A percentile compares a stretch with the other conserved stretches of the same genome.
These are phyloP conservation scores for Termitomyces sp. DNA, from an alignment of 768 basidiomycete species.

Conservation along the genomic window DNA sequence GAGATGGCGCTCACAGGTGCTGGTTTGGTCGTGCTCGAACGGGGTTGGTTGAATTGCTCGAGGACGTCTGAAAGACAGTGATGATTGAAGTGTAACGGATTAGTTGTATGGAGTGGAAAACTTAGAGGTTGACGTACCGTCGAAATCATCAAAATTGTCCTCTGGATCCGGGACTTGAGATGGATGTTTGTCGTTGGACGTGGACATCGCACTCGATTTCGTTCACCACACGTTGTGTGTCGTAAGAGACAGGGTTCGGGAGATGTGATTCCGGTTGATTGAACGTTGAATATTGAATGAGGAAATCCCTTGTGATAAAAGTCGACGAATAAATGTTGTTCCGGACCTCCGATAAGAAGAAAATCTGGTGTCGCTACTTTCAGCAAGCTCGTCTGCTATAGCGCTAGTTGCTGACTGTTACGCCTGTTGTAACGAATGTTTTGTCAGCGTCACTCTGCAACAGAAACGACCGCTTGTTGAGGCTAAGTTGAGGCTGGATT, in stretches of 20 bases:
- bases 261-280: neutral
- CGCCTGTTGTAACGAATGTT: no score
- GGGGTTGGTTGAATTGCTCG: conserved; percentile 3
- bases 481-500: no score
- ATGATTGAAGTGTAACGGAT: neutral
- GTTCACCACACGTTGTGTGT: neutral
- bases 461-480: no score
- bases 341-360: neutral
- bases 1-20: neutral
- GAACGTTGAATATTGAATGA: neutral
- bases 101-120: neutral
- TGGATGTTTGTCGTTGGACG: neutral
- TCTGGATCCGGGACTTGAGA: neutral
- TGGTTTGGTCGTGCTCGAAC: neutral
- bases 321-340: neutral
- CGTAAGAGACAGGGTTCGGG: no score
- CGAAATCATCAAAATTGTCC: conserved; percentile 5
- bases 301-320: neutral
- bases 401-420: no score
- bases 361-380: neutral
- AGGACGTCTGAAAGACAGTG: neutral
- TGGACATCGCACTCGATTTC: neutral
- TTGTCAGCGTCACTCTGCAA: no score
- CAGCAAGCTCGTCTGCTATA: no score
- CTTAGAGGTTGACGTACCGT: neutral